Evolutionary conservation across 176 grass and related monocot species (phyloP).

Genomic region (Carex parvula): DNA sequence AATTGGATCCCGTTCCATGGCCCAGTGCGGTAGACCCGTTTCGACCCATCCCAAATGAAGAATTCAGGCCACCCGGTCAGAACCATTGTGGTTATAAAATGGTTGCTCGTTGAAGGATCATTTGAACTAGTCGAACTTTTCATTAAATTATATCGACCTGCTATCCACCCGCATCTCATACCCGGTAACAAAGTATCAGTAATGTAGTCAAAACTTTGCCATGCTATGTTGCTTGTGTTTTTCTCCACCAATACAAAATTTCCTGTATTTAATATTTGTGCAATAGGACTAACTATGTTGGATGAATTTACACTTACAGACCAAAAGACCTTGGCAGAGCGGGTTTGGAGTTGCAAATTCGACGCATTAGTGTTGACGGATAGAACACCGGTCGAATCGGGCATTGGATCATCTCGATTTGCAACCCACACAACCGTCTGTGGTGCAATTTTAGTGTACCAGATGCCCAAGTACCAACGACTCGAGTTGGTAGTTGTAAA

Average conservation of each 20-base stretch:
- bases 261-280: conserved; percentile 52
- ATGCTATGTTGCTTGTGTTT: not conserved
- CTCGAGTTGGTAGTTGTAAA: conserved; percentile 32
- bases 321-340: conserved; percentile 29
- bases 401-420: conserved; percentile 50
- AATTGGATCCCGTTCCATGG: conserved; percentile 76
- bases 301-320: conserved; percentile 5
- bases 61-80: conserved; percentile 45
- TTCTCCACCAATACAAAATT: conserved; percentile 46
- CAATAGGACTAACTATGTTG: conserved; percentile 23
- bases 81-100: conserved; percentile 36
- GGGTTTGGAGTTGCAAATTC: conserved; percentile 42
- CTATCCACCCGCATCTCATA: conserved; percentile 62
- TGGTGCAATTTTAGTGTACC: conserved; percentile 44
- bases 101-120: conserved; percentile 53
- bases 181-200: conserved; percentile 65
- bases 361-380: conserved; percentile 11
- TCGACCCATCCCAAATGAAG: not conserved
- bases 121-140: conserved; percentile 40
- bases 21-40: conserved; percentile 42
- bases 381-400: conserved; percentile 25
- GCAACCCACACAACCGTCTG: conserved; percentile 73
- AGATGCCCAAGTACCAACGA: conserved; percentile 69
- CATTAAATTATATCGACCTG: conserved; percentile 34
- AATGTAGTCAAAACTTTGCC: conserved; percentile 79